Conservation (phyloP, 129 eudicot species). For the Saposhnikovia divaricata region DNA sequence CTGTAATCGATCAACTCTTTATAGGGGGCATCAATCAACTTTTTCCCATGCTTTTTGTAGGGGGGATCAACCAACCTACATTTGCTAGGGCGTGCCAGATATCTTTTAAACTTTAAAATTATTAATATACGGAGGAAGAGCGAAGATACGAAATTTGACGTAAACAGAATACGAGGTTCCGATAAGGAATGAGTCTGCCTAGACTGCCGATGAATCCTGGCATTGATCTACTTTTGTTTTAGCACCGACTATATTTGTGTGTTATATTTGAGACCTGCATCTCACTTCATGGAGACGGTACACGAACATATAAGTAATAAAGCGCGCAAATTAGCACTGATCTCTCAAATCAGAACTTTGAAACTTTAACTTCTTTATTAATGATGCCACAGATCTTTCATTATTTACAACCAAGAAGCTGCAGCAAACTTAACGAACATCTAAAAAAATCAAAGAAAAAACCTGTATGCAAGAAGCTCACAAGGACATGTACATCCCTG, state of each 20-base stretch:
- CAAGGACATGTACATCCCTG: conserved; percentile 18
- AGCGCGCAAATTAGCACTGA: background rate
- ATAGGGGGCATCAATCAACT: no score
- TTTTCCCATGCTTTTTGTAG: no score
- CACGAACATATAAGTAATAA: background rate
- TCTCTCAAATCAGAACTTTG: background rate
- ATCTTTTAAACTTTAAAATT: no score
- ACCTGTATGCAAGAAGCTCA: conserved; percentile 18
- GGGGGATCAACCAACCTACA: no score
- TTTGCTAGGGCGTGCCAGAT: no score
- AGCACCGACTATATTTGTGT: background rate
- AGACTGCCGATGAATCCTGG: background rate
- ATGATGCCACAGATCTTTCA: background rate
- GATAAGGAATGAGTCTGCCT: no score
- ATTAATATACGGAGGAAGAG: no score
- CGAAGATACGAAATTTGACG: no score
- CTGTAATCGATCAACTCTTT: background rate
- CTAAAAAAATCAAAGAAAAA: background rate
- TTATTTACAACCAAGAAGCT: background rate
- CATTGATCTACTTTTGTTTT: background rate
- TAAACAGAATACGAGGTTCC: background rate
- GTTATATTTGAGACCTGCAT: background rate
- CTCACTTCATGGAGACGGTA: background rate
- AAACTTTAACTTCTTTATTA: background rate
- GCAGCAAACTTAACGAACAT: background rate